Conservation (phyloP, 108 stramenopile species). For the Stephanodiscus triporus region DNA sequence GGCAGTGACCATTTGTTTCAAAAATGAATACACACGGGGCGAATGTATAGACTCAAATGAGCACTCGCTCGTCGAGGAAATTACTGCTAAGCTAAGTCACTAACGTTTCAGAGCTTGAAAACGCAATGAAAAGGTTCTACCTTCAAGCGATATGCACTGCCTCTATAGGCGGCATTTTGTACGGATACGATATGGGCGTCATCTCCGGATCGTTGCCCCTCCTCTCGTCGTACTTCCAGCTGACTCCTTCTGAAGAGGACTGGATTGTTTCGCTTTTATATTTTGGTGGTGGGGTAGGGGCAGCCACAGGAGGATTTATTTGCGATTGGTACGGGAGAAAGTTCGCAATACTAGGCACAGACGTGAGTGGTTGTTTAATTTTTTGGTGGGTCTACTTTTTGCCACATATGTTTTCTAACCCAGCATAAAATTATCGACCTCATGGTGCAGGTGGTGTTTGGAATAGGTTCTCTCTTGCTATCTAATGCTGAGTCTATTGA, state of each 20-base stretch:
- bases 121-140: slow-evolving; percentile 27
- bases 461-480: slow-evolving; percentile 61
- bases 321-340: slow-evolving; percentile 73
- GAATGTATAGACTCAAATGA: too few relatives aligned
- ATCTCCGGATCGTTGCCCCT: slow-evolving; percentile 69
- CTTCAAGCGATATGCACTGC: slow-evolving; percentile 62
- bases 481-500: slow-evolving; percentile 32
- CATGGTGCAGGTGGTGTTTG: slow-evolving; percentile 40
- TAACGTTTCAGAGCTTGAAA: background rate
- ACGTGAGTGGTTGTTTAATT: slow-evolving; percentile 27
- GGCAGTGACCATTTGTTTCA: too few relatives aligned
- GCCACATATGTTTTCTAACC: background rate
- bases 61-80: too few relatives aligned
- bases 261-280: slow-evolving; percentile 67
- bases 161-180: slow-evolving; percentile 69
- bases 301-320: slow-evolving; percentile 63
- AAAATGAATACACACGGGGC: too few relatives aligned
- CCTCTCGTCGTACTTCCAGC: slow-evolving; percentile 49
- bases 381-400: background rate
- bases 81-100: too few relatives aligned
- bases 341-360: slow-evolving; percentile 58
- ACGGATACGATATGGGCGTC: slow-evolving; percentile 80
- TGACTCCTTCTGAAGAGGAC: slow-evolving; percentile 55
- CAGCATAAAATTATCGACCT: background rate
- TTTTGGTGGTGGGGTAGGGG: slow-evolving; percentile 69